Percentiles rank a stretch among this genome's conserved stretches.
These are phyloP conservation scores for Ophiostoma angusticollis DNA, from an alignment of 2,329 filamentous ascomycete species.

Conservation along the genomic window DNA sequence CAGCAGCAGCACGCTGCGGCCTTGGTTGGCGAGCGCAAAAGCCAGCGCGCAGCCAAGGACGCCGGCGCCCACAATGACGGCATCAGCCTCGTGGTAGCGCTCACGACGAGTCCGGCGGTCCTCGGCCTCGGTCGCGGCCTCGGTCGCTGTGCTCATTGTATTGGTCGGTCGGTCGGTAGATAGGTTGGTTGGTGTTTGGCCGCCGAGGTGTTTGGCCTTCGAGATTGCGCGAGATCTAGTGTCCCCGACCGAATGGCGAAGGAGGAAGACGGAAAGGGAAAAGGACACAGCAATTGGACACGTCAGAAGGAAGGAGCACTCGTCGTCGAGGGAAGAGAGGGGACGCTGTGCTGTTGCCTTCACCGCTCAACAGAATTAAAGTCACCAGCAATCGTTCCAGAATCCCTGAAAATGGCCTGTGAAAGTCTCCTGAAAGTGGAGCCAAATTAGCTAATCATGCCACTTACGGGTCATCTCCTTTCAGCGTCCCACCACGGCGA, in stretches of 20 bases:
- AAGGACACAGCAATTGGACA: no score
- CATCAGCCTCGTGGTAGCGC: conserved; percentile 55
- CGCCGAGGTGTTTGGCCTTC: no score
- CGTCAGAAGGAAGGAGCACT: no score
- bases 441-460: no score
- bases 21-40: conserved; percentile 73
- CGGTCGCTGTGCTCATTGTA: background rate
- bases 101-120: conserved; percentile 30
- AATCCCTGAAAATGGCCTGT: conserved; percentile 8
- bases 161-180: background rate
- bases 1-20: conserved; percentile 77
- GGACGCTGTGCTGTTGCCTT: background rate
- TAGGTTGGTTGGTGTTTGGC: no score
- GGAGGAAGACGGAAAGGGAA: background rate
- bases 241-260: no score
- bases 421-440: no score
- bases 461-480: no score
- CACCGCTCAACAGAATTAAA: background rate
- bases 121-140: conserved; percentile 5
- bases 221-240: no score
- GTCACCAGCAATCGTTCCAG: conserved; percentile 7
- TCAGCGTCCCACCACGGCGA: no score
- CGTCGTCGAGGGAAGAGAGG: background rate
- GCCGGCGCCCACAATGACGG: conserved; percentile 85
- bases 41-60: conserved; percentile 81